These are phyloP conservation scores for Neofusicoccum ribis DNA, from an alignment of 2,329 filamentous ascomycete genomes.

Conservation along the genomic window DNA sequence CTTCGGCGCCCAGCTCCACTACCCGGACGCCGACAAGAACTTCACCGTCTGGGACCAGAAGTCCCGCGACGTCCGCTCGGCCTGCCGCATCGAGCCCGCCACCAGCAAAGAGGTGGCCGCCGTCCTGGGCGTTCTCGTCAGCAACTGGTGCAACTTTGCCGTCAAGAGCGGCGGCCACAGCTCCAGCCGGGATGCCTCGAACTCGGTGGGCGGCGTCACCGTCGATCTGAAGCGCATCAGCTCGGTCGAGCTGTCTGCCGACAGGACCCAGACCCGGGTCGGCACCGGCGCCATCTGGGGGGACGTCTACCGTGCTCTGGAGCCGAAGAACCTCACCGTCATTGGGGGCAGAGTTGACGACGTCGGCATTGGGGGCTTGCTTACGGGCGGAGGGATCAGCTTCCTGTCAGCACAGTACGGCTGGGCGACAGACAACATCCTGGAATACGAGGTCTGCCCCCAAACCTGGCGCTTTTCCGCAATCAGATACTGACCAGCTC, in stretches of 20 bases:
- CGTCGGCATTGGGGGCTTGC: conserved; percentile 22
- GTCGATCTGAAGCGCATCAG: conserved; percentile 32
- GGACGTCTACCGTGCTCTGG: conserved; percentile 23
- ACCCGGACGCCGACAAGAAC: background rate
- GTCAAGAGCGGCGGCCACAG: conserved; percentile 36
- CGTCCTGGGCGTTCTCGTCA: conserved; percentile 30
- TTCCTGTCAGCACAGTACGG: conserved; percentile 8
- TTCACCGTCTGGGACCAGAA: conserved; percentile 9
- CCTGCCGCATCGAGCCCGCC: conserved; percentile 27
- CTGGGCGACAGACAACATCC: conserved; percentile 4
- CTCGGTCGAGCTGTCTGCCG: background rate
- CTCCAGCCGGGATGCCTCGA: conserved; percentile 25
- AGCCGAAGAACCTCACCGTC: conserved; percentile 12
- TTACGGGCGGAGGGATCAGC: conserved; percentile 21
- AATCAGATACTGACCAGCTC: background rate
- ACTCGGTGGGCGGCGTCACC: conserved; percentile 32
- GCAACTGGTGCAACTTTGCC: conserved; percentile 24
- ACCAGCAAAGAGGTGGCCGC: conserved; percentile 31
- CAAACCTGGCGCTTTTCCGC: background rate
- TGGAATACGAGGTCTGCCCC: background rate
- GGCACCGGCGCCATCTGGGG: conserved; percentile 9
- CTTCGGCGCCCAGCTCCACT: conserved; percentile 1
- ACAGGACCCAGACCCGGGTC: conserved; percentile 24
- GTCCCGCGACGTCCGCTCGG: background rate
- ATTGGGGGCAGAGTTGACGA: conserved; percentile 19